Conservation (phyloP, 2,329 filamentous ascomycete species). For the Plenodomus tracheiphilus region DNA sequence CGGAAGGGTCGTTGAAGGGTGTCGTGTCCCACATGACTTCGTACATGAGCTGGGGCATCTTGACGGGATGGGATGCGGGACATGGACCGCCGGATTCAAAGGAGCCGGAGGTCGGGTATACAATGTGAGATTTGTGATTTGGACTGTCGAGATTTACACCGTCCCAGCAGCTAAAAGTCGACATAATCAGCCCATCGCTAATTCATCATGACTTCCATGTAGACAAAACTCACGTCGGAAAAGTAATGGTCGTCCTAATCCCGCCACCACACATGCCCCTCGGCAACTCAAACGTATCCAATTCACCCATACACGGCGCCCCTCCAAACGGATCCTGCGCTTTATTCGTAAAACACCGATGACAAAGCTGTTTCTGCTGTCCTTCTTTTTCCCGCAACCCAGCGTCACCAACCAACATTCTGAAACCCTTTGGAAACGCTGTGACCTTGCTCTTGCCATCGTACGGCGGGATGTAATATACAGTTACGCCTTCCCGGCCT, state of each 20-base stretch:
- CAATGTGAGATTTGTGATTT: slow-evolving; percentile 28
- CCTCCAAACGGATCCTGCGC: slow-evolving; percentile 45
- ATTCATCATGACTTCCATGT: too few relatives aligned
- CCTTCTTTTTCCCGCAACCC: neutral
- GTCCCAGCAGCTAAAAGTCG: slow-evolving; percentile 19
- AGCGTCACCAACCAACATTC: slow-evolving; percentile 12
- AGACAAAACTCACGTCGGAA: slow-evolving; percentile 29
- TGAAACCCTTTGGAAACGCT: slow-evolving; percentile 19
- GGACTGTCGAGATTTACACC: slow-evolving; percentile 28
- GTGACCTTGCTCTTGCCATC: slow-evolving; percentile 1
- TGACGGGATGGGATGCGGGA: slow-evolving; percentile 51
- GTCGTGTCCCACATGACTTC: slow-evolving; percentile 42
- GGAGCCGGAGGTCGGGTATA: neutral
- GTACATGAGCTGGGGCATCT: slow-evolving; percentile 29
- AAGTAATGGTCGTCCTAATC: slow-evolving; percentile 51
- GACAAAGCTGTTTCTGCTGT: slow-evolving; percentile 44
- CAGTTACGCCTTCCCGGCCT: slow-evolving; percentile 28
- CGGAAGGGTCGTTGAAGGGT: slow-evolving; percentile 30
- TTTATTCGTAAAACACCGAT: slow-evolving; percentile 51
- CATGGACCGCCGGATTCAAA: slow-evolving; percentile 41
- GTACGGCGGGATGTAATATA: slow-evolving; percentile 34
- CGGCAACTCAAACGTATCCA: slow-evolving; percentile 37
- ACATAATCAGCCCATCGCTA: too few relatives aligned
- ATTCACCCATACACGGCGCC: slow-evolving; percentile 30
- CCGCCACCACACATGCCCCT: slow-evolving; percentile 45